phyloP scores from a whole-genome alignment of 2,329 filamentous ascomycete genomes.

The Penicillium concentricum region DNA sequence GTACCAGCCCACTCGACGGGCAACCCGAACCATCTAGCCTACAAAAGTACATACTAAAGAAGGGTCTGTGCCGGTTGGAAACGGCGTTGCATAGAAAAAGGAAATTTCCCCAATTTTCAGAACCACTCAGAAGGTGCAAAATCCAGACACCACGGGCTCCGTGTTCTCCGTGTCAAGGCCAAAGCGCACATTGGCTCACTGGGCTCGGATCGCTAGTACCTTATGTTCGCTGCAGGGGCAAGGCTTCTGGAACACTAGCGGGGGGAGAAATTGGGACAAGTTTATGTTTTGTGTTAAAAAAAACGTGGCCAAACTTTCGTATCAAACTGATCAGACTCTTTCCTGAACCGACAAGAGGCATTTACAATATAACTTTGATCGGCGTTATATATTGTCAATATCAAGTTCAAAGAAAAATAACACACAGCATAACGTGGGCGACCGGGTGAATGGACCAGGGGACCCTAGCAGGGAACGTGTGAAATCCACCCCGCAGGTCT shows the following conservation, averaged over 20 bases:
- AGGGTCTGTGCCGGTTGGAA: neutral
- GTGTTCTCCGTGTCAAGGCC: neutral
- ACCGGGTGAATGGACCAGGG: neutral
- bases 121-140: neutral
- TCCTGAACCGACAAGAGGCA: neutral
- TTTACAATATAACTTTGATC: neutral
- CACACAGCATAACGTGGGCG: neutral
- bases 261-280: neutral
- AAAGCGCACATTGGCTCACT: neutral
- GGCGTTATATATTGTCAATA: neutral
- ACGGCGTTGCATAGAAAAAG: neutral
- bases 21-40: neutral
- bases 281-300: too few relatives aligned
- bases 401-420: neutral
- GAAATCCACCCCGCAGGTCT: neutral
- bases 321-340: neutral
- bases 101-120: neutral
- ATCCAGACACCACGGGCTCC: neutral
- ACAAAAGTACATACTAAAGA: neutral
- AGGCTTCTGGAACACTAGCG: constrained; percentile 7
- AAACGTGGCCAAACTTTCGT: too few relatives aligned
- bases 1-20: neutral
- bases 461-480: neutral
- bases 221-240: neutral
- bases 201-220: neutral